These are phyloP conservation scores for Tagetes patula DNA, from an alignment of 129 eudicot genomes.

Conservation along the genomic window DNA sequence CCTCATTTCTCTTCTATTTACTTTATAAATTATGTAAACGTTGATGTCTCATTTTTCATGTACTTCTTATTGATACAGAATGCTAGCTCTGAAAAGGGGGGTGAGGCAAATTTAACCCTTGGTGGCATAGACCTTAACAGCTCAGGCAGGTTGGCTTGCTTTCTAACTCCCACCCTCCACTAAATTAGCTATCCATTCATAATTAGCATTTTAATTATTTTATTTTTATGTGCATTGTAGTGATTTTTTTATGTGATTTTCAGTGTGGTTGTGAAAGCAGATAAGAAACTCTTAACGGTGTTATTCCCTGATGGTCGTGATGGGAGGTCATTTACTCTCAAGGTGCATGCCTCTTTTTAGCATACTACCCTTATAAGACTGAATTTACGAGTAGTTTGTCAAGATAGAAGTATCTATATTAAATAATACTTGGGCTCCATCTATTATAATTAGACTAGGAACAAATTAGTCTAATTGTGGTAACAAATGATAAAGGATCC, in stretches of 20 bases:
- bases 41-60: slow-evolving; percentile 7
- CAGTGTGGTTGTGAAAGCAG: slow-evolving; percentile 95
- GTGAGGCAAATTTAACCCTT: slow-evolving; percentile 92
- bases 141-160: slow-evolving; percentile 94
- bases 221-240: slow-evolving; percentile 13
- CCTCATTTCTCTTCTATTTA: slow-evolving; percentile 7
- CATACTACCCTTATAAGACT: slow-evolving; percentile 4
- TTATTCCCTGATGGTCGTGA: slow-evolving; percentile 92
- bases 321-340: slow-evolving; percentile 94
- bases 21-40: neutral
- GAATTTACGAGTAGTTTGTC: neutral
- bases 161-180: slow-evolving; percentile 18
- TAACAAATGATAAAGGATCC: slow-evolving; percentile 2
- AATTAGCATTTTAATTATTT: neutral
- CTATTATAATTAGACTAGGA: neutral
- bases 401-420: neutral
- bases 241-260: slow-evolving; percentile 27
- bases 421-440: neutral
- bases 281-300: slow-evolving; percentile 84
- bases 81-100: slow-evolving; percentile 65
- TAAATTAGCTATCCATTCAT: slow-evolving; percentile 5
- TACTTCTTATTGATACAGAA: slow-evolving; percentile 48
- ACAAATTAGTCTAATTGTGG: neutral
- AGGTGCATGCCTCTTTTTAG: slow-evolving; percentile 50
- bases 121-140: slow-evolving; percentile 99